These are phyloP conservation scores for Bromus sterilis DNA, from an alignment of 176 grass and related monocot genomes.

Conservation along the genomic window DNA sequence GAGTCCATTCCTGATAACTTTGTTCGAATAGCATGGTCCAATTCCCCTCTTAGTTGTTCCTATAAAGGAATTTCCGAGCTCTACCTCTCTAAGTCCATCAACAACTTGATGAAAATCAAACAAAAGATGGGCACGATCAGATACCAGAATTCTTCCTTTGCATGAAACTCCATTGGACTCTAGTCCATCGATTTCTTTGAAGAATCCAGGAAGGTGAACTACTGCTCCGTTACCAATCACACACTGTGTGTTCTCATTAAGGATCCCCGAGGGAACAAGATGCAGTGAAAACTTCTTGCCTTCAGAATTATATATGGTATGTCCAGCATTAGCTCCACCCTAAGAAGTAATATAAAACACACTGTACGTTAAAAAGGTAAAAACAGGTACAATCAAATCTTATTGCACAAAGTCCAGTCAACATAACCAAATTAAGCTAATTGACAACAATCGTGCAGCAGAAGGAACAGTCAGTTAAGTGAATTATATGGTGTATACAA, in stretches of 20 bases:
- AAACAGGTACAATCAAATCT: background rate
- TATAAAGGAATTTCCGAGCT: slow-evolving; percentile 65
- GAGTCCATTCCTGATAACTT: slow-evolving; percentile 74
- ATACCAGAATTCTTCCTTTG: slow-evolving; percentile 66
- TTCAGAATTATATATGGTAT: slow-evolving; percentile 96
- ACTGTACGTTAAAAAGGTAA: background rate
- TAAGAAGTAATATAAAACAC: slow-evolving; percentile 18
- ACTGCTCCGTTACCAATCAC: slow-evolving; percentile 88
- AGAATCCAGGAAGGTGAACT: slow-evolving; percentile 86
- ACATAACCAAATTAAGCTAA: background rate
- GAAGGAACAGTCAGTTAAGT: background rate
- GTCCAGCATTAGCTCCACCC: slow-evolving; percentile 94
- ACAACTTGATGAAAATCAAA: slow-evolving; percentile 94
- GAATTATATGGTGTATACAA: background rate
- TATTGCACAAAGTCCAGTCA: background rate
- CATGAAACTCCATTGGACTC: slow-evolving; percentile 75
- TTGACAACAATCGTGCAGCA: background rate
- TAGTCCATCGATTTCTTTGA: slow-evolving; percentile 73
- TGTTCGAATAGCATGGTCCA: slow-evolving; percentile 83
- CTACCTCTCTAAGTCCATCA: slow-evolving; percentile 77
- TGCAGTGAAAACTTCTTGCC: slow-evolving; percentile 85
- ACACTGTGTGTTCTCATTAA: slow-evolving; percentile 72
- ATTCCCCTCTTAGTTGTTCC: slow-evolving; percentile 90
- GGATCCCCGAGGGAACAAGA: slow-evolving; percentile 90
- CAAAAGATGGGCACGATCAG: slow-evolving; percentile 83